phyloP scores from a whole-genome alignment of 2,329 filamentous ascomycete species.

The Exophiala lecanii-corni region DNA sequence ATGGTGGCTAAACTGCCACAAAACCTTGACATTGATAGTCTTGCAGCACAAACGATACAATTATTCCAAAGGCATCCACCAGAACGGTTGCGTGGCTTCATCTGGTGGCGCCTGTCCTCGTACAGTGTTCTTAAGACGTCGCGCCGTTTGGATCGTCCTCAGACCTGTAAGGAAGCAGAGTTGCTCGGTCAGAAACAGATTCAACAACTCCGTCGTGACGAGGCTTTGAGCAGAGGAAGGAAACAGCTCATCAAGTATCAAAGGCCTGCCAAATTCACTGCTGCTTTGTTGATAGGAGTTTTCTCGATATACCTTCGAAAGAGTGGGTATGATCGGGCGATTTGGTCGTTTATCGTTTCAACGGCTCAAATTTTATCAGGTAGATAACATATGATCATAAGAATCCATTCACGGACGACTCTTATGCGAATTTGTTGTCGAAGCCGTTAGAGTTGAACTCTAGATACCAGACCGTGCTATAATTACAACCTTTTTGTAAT shows the following conservation, averaged over 20 bases:
- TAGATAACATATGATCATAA: too few relatives aligned
- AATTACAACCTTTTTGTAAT: too few relatives aligned
- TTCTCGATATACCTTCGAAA: slow-evolving; percentile 64
- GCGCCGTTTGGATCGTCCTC: slow-evolving; percentile 48
- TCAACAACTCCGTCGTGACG: slow-evolving; percentile 63
- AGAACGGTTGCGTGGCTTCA: slow-evolving; percentile 56
- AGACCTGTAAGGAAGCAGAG: slow-evolving; percentile 63
- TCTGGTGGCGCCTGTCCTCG: slow-evolving; percentile 68
- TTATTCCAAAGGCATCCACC: slow-evolving; percentile 68
- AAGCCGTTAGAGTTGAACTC: too few relatives aligned
- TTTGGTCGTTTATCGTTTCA: slow-evolving; percentile 18
- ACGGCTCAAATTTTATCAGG: slow-evolving; percentile 5
- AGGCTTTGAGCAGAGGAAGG: slow-evolving; percentile 51
- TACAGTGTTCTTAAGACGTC: slow-evolving; percentile 85
- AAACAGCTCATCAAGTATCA: slow-evolving; percentile 60
- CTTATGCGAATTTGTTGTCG: too few relatives aligned
- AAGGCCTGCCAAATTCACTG: slow-evolving; percentile 56
- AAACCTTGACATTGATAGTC: slow-evolving; percentile 71
- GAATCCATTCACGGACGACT: too few relatives aligned
- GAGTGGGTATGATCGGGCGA: slow-evolving; percentile 33
- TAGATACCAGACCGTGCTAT: too few relatives aligned
- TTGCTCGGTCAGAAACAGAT: slow-evolving; percentile 66
- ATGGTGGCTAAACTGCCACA: slow-evolving; percentile 81
- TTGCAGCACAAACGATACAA: slow-evolving; percentile 62
- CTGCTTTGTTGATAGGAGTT: slow-evolving; percentile 63